Evolutionary conservation across 768 basidiomycete genomes (phyloP).

Genomic region (Suillus brevipes): DNA sequence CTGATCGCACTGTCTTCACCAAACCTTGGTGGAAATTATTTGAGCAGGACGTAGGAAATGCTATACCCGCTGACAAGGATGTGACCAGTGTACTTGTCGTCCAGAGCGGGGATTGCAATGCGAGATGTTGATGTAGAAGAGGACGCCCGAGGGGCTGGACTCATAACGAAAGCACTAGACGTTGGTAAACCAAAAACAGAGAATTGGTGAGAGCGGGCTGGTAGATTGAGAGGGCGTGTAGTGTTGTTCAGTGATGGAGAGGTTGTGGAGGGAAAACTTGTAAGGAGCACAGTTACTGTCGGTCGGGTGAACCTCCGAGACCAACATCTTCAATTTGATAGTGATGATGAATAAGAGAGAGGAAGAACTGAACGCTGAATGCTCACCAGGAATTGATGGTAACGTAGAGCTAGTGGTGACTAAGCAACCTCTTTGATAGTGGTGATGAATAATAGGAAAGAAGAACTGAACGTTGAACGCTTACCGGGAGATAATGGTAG

Average conservation of each 20-base stretch:
- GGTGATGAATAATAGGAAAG: too few relatives aligned
- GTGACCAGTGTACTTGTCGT: conserved; percentile 69
- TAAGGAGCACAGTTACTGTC: conserved; percentile 72
- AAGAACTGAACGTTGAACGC: too few relatives aligned
- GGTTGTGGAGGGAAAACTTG: conserved; percentile 63
- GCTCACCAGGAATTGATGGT: conserved; percentile 69
- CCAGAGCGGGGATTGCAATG: conserved; percentile 46
- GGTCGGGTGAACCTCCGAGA: conserved; percentile 74
- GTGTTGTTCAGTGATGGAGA: conserved; percentile 69
- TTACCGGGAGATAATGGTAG: too few relatives aligned
- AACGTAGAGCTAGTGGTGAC: too few relatives aligned
- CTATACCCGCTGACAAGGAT: conserved; percentile 77
- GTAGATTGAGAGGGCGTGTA: conserved; percentile 66
- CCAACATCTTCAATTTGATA: conserved; percentile 61
- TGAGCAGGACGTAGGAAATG: conserved; percentile 76
- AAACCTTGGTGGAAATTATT: conserved; percentile 49
- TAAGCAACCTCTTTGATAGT: too few relatives aligned
- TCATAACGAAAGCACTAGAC: conserved; percentile 30
- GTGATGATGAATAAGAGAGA: conserved; percentile 3
- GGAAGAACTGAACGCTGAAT: conserved; percentile 1
- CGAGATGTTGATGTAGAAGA: conserved; percentile 35
- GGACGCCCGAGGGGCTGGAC: conserved; percentile 35
- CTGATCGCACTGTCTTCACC: conserved; percentile 24
- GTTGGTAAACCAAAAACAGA: conserved; percentile 50
- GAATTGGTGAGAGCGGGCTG: conserved; percentile 56